A percentile compares a stretch with the other conserved stretches of the same genome.
These are phyloP conservation scores for Hypoxylon sp. DNA, from an alignment of 2,329 filamentous ascomycete species.

Conservation along the genomic window DNA sequence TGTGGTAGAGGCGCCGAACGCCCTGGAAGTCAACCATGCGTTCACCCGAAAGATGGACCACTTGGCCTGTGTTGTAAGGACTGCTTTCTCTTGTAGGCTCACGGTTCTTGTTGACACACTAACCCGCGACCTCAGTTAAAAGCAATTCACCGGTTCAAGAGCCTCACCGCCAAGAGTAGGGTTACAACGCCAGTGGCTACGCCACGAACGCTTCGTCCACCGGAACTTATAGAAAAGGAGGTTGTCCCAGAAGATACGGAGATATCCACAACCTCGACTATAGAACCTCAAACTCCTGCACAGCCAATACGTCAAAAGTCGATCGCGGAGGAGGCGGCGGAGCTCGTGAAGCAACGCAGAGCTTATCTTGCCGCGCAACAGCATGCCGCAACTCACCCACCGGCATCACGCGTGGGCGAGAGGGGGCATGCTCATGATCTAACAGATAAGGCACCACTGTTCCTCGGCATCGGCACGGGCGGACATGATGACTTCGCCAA, in stretches of 20 bases:
- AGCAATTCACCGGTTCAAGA: slow-evolving; percentile 91
- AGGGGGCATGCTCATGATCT: slow-evolving; percentile 76
- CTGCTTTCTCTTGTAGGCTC: neutral
- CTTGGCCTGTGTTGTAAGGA: slow-evolving; percentile 81
- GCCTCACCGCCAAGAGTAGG: slow-evolving; percentile 70
- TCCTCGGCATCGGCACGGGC: slow-evolving; percentile 83
- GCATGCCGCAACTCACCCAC: slow-evolving; percentile 50
- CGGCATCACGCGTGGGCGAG: slow-evolving; percentile 57
- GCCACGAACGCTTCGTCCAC: slow-evolving; percentile 36
- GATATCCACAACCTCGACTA: slow-evolving; percentile 24
- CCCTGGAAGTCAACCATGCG: slow-evolving; percentile 89
- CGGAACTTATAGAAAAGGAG: slow-evolving; percentile 42
- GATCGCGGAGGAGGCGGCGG: slow-evolving; percentile 65
- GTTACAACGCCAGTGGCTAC: slow-evolving; percentile 59
- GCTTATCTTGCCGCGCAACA: slow-evolving; percentile 57
- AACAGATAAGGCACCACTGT: slow-evolving; percentile 73
- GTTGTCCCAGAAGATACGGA: slow-evolving; percentile 23
- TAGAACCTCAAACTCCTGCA: slow-evolving; percentile 30
- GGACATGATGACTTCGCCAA: slow-evolving; percentile 62
- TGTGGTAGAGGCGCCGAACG: slow-evolving; percentile 85
- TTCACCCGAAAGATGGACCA: slow-evolving; percentile 93
- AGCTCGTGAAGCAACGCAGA: slow-evolving; percentile 64
- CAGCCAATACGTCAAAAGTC: slow-evolving; percentile 48
- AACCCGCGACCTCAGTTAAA: slow-evolving; percentile 74
- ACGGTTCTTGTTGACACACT: slow-evolving; percentile 19